Evolutionary conservation across 768 basidiomycete genomes (phyloP).

Genomic region (Tulasnella sp.): DNA sequence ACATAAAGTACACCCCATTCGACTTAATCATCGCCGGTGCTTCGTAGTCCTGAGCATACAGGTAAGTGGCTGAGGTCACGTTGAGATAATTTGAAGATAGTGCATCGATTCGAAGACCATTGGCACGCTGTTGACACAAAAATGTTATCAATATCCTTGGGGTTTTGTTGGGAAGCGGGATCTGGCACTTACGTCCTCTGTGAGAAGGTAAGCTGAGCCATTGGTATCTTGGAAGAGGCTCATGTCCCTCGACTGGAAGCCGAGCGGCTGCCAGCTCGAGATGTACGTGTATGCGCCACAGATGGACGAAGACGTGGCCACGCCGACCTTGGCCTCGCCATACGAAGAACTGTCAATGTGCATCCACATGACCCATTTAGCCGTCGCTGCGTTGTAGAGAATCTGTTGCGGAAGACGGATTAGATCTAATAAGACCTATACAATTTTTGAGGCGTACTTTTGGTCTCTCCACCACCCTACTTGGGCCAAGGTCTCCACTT

Average conservation of each 20-base stretch:
- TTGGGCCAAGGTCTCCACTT: slow-evolving; percentile 15
- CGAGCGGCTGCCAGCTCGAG: slow-evolving; percentile 11
- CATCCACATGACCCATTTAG: slow-evolving; percentile 18
- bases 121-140: slow-evolving; percentile 7
- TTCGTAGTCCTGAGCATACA: slow-evolving; percentile 3
- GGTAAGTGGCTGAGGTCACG: slow-evolving; percentile 9
- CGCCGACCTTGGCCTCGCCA: slow-evolving; percentile 16
- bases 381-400: slow-evolving; percentile 1
- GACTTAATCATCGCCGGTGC: slow-evolving; percentile 14
- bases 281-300: slow-evolving; percentile 13
- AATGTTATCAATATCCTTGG: background rate
- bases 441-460: background rate
- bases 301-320: slow-evolving; percentile 12
- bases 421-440: background rate
- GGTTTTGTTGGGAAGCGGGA: background rate
- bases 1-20: slow-evolving; percentile 16
- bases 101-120: slow-evolving; percentile 11
- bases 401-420: background rate
- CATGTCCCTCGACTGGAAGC: slow-evolving; percentile 14
- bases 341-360: slow-evolving; percentile 14
- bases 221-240: slow-evolving; percentile 14
- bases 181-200: slow-evolving; percentile 11
- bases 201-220: slow-evolving; percentile 12
- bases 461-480: slow-evolving; percentile 11
- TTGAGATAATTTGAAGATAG: slow-evolving; percentile 8